Evolutionary conservation across 2,329 filamentous ascomycete species (phyloP).

Genomic region (Diaporthe australafricana): DNA sequence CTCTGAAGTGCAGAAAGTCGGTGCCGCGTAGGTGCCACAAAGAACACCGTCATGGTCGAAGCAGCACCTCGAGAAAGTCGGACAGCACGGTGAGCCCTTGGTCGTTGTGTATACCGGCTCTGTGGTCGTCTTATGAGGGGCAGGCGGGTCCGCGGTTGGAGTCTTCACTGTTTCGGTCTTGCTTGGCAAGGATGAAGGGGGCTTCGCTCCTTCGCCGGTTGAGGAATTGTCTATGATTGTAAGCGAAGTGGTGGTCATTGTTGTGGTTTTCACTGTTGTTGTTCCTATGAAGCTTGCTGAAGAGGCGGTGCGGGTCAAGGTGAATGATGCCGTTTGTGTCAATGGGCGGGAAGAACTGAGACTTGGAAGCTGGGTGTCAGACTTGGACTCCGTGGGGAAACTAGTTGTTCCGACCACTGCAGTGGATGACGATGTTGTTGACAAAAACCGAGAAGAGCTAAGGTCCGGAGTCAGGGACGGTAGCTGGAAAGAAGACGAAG

Average conservation of each 20-base stretch:
- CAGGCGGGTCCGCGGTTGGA: neutral
- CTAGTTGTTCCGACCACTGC: neutral
- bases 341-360: neutral
- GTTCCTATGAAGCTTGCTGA: neutral
- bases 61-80: constrained; percentile 9
- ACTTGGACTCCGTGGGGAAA: neutral
- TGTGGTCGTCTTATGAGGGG: neutral
- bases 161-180: neutral
- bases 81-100: neutral
- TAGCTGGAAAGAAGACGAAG: neutral
- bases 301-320: neutral
- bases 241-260: neutral
- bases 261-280: too few relatives aligned
- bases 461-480: neutral
- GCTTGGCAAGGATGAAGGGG: neutral
- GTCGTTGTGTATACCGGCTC: constrained; percentile 3
- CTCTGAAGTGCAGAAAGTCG: neutral
- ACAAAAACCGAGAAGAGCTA: neutral
- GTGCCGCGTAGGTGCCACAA: constrained; percentile 11
- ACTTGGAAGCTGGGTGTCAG: neutral
- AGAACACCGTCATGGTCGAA: neutral
- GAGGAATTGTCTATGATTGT: neutral
- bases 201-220: too few relatives aligned
- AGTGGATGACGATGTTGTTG: neutral
- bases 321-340: constrained; percentile 9